Conservation (phyloP, 129 eudicot genomes). For the Flaveria brownii region DNA sequence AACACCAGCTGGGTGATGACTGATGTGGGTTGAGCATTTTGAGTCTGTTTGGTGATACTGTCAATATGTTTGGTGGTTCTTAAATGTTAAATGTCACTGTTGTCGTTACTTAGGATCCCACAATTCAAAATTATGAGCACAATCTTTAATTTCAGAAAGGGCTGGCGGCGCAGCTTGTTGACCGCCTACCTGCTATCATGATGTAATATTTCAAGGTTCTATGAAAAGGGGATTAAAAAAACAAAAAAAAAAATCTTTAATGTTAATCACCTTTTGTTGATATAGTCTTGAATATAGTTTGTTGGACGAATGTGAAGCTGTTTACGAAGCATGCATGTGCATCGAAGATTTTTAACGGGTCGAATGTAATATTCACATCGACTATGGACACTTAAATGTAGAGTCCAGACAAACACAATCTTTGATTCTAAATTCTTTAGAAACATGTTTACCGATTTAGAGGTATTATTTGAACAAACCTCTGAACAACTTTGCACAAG, state of each 20-base stretch:
- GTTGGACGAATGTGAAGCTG: background rate
- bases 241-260: too few relatives aligned
- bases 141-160: background rate
- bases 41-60: constrained; percentile 30
- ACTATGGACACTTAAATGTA: background rate
- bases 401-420: background rate
- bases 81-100: constrained; percentile 21
- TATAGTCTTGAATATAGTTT: background rate
- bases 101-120: constrained; percentile 19
- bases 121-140: background rate
- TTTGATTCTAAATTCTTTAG: too few relatives aligned
- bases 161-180: too few relatives aligned
- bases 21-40: constrained; percentile 3
- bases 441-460: too few relatives aligned
- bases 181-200: too few relatives aligned
- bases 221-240: too few relatives aligned
- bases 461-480: too few relatives aligned
- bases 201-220: too few relatives aligned
- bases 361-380: background rate
- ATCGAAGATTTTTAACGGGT: background rate
- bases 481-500: too few relatives aligned
- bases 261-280: too few relatives aligned
- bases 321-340: background rate
- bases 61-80: constrained; percentile 34
- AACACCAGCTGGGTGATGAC: constrained; percentile 10